Evolutionary conservation across 2,329 filamentous ascomycete genomes (phyloP), one percentile per base, ranked within the genome.

Genomic region (Colletotrichum gigasporum): DNA sequence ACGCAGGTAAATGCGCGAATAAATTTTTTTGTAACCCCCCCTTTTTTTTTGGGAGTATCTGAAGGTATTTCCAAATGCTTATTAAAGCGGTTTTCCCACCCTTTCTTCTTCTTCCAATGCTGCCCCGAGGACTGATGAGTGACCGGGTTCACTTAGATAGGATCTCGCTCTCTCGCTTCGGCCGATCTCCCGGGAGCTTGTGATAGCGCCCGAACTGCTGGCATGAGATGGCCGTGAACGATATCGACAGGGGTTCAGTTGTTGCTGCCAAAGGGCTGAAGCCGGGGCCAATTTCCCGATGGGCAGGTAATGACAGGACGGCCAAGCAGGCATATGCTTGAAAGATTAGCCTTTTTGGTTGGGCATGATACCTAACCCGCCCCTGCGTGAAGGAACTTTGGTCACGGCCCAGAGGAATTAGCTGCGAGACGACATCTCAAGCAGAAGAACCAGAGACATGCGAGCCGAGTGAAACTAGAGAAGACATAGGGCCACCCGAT

Each of bases 151-250:
- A 20, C 10, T 30, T 14, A 16, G 16, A 56, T 44, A 9, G 22
- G 34, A 26, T 32, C 18, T 28, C n/a, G 55, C 24, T 20, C 24
- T 24, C 18, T 62, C 41, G 51, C 51, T 41, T 42, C 18, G 28
- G 45, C 26, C 11, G 45, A 59, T 56, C 57, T 39, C 51, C 34
- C n/a, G 20, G 58, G 26, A 50, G 18, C 12, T 42, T 32, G 18
- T 28, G 24, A 24, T 51, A 9, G 10, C 44, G 24, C 20, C 18
- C 12, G 37, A 45, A 30, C 30, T 54, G 18, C 34, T 41, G 45
- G 52, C 20, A 2, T 6, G 9, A 20, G 22, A 30, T 7, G 12
- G 20, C 34, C 37, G n/a, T 26, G n/a, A 45, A 41, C 16, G 6
- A 32, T 26, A 12, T 34, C 18, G 20, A 53, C 45, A 8, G 11